Base-by-base conservation (phyloP, 1,284 basidiomycete species). In the Cronartium quercuum region DNA sequence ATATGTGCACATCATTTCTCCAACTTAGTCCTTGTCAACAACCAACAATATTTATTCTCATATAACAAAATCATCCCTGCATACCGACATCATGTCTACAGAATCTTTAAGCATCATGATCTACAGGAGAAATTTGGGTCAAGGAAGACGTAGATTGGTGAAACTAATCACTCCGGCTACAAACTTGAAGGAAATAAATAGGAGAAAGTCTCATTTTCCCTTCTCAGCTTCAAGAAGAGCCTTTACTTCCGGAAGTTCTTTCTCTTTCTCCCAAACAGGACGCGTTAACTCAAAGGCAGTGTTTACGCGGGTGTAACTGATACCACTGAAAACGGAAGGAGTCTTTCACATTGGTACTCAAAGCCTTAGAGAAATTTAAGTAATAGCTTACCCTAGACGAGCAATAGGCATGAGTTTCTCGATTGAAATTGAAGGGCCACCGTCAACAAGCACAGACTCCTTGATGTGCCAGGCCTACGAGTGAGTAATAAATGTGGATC, bases 401-500 rank as follows among this genome's bases (percentile, higher is more conserved):
- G 37, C 38, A 13, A 67, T 62, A 21, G 73, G 73, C 61, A 44
- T 71, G 34, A 71, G 37, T 64, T 71, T 71, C 21, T 71, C 68
- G 21, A 71, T 10, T 3, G 68, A 60, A 37, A 71, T 61, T 18
- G 62, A 37, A 34, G 68, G 68, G 21, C 51, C 41, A 37, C 62
- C 68, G 24, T 71, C 61, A 34, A 64, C 42, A 3, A 71, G 29
- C 35, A 71, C 29, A 4, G 47, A 60, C 42, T 71, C 35, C 41
- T 55, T 71, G 24, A 71, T 55, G 51, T 71, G 58, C 68, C 68
- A 71, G 7, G 68, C 60, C 68, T 71, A n/a, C n/a, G n/a, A n/a
- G n/a, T n/a, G 41, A 44, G n/a, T 6, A 66, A 61, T 60, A 24
- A 42, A 44, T 37, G 38, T 29, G 13, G 29, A 63, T 6, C 63